Percentiles rank a stretch among this genome's conserved stretches.
These are phyloP conservation scores for Andrographis paniculata DNA, from an alignment of 305 asterid genomes.

Conservation along the genomic window DNA sequence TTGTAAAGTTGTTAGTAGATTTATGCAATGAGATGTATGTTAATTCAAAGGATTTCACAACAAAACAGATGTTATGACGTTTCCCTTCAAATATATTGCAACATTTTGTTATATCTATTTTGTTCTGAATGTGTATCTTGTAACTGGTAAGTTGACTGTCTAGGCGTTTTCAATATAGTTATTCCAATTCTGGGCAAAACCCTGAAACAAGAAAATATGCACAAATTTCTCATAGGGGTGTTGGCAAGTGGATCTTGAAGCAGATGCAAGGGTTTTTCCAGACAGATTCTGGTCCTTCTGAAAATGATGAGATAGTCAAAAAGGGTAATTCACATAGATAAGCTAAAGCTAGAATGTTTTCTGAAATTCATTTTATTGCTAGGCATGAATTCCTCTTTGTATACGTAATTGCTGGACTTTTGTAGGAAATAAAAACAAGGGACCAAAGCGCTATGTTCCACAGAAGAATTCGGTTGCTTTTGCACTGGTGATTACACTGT, in stretches of 20 bases:
- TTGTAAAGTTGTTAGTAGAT: no score
- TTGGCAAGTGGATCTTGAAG: constrained; percentile 92
- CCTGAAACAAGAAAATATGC: no score
- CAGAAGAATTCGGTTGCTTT: constrained; percentile 90
- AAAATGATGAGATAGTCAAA: constrained; percentile 29
- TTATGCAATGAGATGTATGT: no score
- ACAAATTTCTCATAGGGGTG: constrained; percentile 62
- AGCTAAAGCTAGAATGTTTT: constrained; percentile 5
- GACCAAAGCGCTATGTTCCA: constrained; percentile 61
- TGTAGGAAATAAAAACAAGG: constrained; percentile 55
- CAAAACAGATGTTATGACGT: no score
- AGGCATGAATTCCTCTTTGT: constrained; percentile 10
- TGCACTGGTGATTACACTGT: constrained; percentile 73
- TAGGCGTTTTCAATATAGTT: no score
- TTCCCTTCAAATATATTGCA: no score
- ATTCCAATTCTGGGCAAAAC: no score
- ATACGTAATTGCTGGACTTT: constrained; percentile 13
- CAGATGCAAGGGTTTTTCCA: constrained; percentile 64
- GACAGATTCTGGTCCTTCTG: constrained; percentile 36
- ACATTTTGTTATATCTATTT: background rate
- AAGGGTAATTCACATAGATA: constrained; percentile 34
- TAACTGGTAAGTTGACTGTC: no score
- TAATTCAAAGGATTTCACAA: no score
- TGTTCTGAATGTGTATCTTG: background rate
- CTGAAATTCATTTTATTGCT: constrained; percentile 2